Base-by-base conservation (phyloP, 73 alveolate species). In the Stentor roeselii region DNA sequence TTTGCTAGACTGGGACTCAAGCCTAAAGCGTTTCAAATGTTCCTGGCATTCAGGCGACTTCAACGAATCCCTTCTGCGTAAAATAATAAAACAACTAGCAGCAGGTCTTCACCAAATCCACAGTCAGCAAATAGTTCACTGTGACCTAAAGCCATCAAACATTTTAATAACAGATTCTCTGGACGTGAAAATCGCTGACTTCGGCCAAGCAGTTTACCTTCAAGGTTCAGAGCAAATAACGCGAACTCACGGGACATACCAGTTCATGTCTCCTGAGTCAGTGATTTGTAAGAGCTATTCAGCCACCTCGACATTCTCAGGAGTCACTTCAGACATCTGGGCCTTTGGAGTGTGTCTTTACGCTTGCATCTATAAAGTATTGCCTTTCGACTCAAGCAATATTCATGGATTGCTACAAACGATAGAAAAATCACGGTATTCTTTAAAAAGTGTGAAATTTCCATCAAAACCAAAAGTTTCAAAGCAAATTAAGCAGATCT, bases 221-320 rank as follows among this genome's bases (percentile, higher is more conserved):
- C 91, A 84, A 59, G 87, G 85, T 37, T 58, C 42, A 3, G 92
- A 87, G 60, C 39, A 50, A 60, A 78, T 76, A 6, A 61, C 60
- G 0, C 36, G 77, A 0, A 88, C 89, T 50, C 78, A 74, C 0
- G 93, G 93, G n/a, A 88, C 93, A 42, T 85, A 86, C 30, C 91
- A 88, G n/a, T 88, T 84, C 78, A 42, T 75, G 88, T 77, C 93
- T 38, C 93, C 93, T 42, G 93, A 88, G 82, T 35, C 80, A 60
- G 38, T 75, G 42, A 39, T 74, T 50, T 38, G 32, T 58, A 38
- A 59, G 39, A 85, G 77, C 1, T 50, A 50, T 11, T 11, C 21
- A 50, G 67, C 67, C 6, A 50, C 6, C 6, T 6, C 30, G 21
- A 30, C 40, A 3, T 86, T 74, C 42, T 75, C 40, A 27, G 80